A percentile compares a stretch with the other conserved stretches of the same genome.
Evolutionary conservation across 2,329 filamentous ascomycete species (phyloP).

Genomic region (Acrocalymma vagum): DNA sequence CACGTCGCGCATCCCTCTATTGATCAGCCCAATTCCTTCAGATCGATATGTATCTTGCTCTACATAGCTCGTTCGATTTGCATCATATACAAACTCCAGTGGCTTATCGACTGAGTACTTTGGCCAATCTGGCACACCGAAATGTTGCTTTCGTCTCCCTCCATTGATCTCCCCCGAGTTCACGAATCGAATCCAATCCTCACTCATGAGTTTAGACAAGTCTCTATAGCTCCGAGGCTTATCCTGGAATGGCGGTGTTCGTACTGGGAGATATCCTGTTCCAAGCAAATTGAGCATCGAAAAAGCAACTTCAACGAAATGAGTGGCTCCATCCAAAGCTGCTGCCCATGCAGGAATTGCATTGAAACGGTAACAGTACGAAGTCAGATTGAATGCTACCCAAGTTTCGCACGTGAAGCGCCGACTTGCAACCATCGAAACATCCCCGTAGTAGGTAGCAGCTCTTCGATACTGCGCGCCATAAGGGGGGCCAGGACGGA

Average conservation of each 20-base stretch:
- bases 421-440: constrained; percentile 62
- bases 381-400: constrained; percentile 54
- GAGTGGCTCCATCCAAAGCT: constrained; percentile 53
- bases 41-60: constrained; percentile 52
- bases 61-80: constrained; percentile 37
- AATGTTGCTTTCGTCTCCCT: constrained; percentile 1
- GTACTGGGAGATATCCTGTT: constrained; percentile 47
- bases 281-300: constrained; percentile 52
- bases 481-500: constrained; percentile 16
- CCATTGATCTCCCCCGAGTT: constrained; percentile 43
- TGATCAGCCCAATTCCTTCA: constrained; percentile 52
- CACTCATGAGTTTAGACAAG: constrained; percentile 48
- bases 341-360: constrained; percentile 49
- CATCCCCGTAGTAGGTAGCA: constrained; percentile 59
- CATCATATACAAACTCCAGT: constrained; percentile 53
- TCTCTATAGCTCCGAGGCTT: constrained; percentile 40
- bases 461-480: constrained; percentile 59
- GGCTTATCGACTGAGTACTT: constrained; percentile 28
- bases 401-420: constrained; percentile 59
- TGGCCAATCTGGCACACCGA: constrained; percentile 15
- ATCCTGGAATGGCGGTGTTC: constrained; percentile 31
- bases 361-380: constrained; percentile 69
- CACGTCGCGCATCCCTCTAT: constrained; percentile 12
- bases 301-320: constrained; percentile 58
- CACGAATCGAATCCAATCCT: constrained; percentile 51